Conservation (phyloP, 257 asterid genomes). For the Voacanga thouarsii region DNA sequence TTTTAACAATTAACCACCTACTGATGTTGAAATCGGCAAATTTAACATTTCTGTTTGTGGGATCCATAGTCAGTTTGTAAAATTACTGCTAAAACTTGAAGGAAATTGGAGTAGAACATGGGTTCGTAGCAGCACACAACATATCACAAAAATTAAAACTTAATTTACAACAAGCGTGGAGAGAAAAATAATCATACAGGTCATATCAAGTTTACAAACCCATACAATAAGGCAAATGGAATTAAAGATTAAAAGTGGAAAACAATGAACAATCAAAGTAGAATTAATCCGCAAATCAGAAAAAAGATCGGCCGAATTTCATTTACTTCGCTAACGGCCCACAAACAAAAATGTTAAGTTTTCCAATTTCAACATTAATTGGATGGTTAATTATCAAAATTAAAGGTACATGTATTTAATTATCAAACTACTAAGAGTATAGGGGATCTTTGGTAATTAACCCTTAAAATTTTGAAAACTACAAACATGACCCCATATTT, state of each 20-base stretch:
- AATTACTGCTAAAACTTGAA: not conserved
- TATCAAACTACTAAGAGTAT: too few relatives aligned
- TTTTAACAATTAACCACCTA: too few relatives aligned
- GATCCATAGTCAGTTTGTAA: too few relatives aligned
- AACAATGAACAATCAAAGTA: not conserved
- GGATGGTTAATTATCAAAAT: too few relatives aligned
- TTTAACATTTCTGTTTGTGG: too few relatives aligned
- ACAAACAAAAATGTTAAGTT: too few relatives aligned
- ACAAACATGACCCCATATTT: too few relatives aligned
- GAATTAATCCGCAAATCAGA: conserved; percentile 4
- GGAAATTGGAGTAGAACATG: not conserved
- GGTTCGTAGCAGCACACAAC: not conserved
- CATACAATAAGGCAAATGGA: not conserved
- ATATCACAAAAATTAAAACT: not conserved
- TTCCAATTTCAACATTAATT: too few relatives aligned
- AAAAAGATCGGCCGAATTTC: not conserved
- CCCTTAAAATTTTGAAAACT: too few relatives aligned
- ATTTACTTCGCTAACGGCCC: conserved; percentile 46
- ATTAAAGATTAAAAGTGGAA: not conserved
- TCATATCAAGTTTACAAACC: conserved; percentile 1
- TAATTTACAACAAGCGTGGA: conserved; percentile 5
- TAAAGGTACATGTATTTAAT: too few relatives aligned
- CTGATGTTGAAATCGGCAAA: too few relatives aligned
- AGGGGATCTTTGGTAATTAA: too few relatives aligned
- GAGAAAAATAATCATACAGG: not conserved